A percentile compares a stretch with the other conserved stretches of the same genome.
Conservation (phyloP, 371 early-diverging fungal species). For the Batrachochytrium dendrobatidis region DNA sequence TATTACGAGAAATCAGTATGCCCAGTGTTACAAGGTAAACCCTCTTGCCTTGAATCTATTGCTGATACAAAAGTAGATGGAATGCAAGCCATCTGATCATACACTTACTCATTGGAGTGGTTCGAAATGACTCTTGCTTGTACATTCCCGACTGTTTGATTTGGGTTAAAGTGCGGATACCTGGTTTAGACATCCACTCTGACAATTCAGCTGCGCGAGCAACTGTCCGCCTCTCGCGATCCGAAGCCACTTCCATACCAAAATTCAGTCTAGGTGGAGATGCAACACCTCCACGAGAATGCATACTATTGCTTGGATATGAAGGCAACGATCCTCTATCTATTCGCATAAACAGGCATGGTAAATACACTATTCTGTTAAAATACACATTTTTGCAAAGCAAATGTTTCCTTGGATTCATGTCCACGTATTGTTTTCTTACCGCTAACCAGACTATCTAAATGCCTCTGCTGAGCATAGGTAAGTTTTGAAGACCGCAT, state of each 20-base stretch:
- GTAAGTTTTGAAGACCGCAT: conserved; percentile 35
- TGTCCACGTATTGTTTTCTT: not conserved
- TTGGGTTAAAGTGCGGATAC: conserved; percentile 22
- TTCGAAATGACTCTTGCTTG: conserved; percentile 25
- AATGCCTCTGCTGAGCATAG: conserved; percentile 25
- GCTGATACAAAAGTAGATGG: not conserved
- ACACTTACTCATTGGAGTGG: conserved; percentile 20
- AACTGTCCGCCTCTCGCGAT: not conserved
- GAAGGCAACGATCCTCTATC: conserved; percentile 3
- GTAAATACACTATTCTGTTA: conserved; percentile 1
- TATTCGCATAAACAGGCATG: not conserved
- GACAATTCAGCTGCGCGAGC: not conserved
- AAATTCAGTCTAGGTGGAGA: not conserved
- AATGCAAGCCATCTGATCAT: too few species aligned
- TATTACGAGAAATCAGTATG: not conserved
- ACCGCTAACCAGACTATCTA: conserved; percentile 19
- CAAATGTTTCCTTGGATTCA: not conserved
- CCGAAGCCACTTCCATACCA: conserved; percentile 1
- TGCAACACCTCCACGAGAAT: not conserved
- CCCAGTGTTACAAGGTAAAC: not conserved
- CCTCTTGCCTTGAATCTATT: not conserved
- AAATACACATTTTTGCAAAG: not conserved
- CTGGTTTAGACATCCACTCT: conserved; percentile 8
- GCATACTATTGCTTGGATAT: not conserved
- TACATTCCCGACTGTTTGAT: conserved; percentile 26